Base-by-base conservation (phyloP, 1,139 yeast genomes). In the Yamadazyma sp. region DNA sequence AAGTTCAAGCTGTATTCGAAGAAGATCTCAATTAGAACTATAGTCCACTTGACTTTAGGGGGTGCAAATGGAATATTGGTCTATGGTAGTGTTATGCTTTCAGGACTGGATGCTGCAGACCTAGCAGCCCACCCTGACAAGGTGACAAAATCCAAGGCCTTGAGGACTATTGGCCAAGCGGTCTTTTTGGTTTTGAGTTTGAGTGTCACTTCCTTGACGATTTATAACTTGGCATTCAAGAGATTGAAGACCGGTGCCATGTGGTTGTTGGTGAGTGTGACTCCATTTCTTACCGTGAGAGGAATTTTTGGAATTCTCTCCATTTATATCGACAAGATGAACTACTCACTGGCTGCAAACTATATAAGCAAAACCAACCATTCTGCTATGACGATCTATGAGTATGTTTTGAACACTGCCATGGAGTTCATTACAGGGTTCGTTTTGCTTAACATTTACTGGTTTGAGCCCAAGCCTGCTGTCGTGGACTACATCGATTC, bases 61-160 rank as follows among this genome's bases (percentile, higher is more conserved):
- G 64, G 64, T 1, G 71, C 70, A 9, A 66, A 67, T 48, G 62
- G 55, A 1, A 30, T 66, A 2, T 45, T 67, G 11, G 57, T 67
- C 33, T 50, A 52, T 11, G 73, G 73, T 4, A 71, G 71, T 1
- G 41, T 61, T 4, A 51, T 59, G 47, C 48, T 65, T 30, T 45
- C 69, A 0, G 40, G 45, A 13, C 39, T 15, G 20, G 20, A 14
- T 12, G n/a, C 44, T 5, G 43, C 46, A 13, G 54, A 59, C 17
- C 30, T 47, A 18, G 35, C 30, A 5, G 28, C 33, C 15, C 38
- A 46, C 15, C 33, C 37, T 1, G 17, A 29, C 6, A 50, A 41
- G 18, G 44, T 60, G 6, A 28, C 20, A 0, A 48, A 53, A 0
- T 59, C 71, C 12, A 61, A 54, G 40, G 56, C 37, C 2, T 55